A percentile compares a stretch with the other conserved stretches of the same genome.
Conservation (phyloP, 202 grass and related monocot genomes). For the Panicum virgatum region DNA sequence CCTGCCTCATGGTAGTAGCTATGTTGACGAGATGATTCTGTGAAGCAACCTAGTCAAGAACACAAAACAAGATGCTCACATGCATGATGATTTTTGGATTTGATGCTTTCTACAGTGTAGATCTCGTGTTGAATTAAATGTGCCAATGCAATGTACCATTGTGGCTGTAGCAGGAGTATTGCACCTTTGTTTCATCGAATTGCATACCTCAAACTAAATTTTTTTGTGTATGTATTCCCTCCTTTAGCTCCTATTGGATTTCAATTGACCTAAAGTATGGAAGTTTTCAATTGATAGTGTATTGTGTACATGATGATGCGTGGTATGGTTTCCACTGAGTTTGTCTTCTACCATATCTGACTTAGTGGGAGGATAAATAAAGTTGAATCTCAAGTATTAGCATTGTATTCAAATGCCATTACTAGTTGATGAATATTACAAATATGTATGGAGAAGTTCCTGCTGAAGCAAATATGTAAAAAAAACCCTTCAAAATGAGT, state of each 20-base stretch:
- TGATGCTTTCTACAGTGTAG: not conserved
- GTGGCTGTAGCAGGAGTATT: not conserved
- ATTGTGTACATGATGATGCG: not conserved
- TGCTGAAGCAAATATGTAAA: too few relatives aligned
- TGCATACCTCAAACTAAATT: not conserved
- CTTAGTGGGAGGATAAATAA: not conserved
- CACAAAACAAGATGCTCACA: not conserved
- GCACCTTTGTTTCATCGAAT: not conserved
- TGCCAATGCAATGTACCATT: not conserved
- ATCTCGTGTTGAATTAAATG: not conserved
- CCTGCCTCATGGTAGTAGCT: slow-evolving; percentile 1
- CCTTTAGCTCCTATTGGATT: not conserved
- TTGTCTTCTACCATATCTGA: not conserved
- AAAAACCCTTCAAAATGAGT: not conserved
- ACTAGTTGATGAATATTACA: not conserved
- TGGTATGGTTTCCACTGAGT: too few relatives aligned
- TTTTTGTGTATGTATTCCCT: not conserved
- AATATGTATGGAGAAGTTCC: not conserved
- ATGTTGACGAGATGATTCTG: slow-evolving; percentile 18
- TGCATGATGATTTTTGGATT: not conserved
- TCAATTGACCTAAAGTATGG: not conserved
- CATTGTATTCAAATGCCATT: not conserved
- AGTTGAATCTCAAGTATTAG: not conserved
- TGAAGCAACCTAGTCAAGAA: not conserved
- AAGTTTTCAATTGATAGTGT: not conserved